Conservation (phyloP, 495 filamentous ascomycete species). For the Daldinia loculata region DNA sequence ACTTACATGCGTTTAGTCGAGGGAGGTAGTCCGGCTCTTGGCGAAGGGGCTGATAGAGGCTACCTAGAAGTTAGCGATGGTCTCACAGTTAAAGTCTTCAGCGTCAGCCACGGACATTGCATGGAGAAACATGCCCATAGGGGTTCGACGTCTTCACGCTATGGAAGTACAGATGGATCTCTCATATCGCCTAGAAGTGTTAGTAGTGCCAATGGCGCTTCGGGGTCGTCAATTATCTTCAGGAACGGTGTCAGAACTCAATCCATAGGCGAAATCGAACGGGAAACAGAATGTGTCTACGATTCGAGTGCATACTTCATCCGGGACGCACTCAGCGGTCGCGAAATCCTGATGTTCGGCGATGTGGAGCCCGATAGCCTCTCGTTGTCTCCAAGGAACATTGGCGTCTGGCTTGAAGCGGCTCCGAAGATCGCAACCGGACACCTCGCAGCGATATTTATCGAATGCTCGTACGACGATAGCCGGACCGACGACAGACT, state of each 20-base stretch:
- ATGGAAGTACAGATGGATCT: constrained; percentile 49
- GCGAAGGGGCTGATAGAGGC: constrained; percentile 75
- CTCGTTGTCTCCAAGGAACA: constrained; percentile 81
- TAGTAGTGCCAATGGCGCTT: constrained; percentile 27
- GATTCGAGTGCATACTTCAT: constrained; percentile 95
- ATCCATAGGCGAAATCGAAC: constrained; percentile 34
- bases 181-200: constrained; percentile 31
- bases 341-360: constrained; percentile 90
- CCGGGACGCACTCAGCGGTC: constrained; percentile 70
- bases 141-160: constrained; percentile 57
- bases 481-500: constrained; percentile 74
- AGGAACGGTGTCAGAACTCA: constrained; percentile 32
- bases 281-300: constrained; percentile 65
- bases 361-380: constrained; percentile 93
- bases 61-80: constrained; percentile 89
- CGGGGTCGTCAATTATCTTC: constrained; percentile 37
- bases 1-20: constrained; percentile 89
- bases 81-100: constrained; percentile 77
- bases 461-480: constrained; percentile 93
- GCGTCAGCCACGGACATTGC: constrained; percentile 87
- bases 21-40: constrained; percentile 82
- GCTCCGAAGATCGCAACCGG: constrained; percentile 80
- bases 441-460: constrained; percentile 80
- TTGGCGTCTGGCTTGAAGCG: constrained; percentile 81
- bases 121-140: constrained; percentile 74